phyloP scores from a whole-genome alignment of 2,329 filamentous ascomycete species.

The Penicillium griseofulvum region DNA sequence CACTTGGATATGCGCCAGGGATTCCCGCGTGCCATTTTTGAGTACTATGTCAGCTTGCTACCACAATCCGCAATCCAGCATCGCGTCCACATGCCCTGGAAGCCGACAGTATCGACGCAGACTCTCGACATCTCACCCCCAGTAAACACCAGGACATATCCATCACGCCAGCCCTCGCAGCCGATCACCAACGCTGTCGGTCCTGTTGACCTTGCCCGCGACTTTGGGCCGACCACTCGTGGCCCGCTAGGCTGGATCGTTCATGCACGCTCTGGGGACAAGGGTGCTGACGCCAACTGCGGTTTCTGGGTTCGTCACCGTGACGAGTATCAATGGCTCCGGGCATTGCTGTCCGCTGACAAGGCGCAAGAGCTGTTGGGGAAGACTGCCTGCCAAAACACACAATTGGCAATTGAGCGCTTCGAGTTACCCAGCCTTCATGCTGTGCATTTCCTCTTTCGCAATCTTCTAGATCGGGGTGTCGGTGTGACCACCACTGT shows the following conservation, averaged over 20 bases:
- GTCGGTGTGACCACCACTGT: conserved; percentile 36
- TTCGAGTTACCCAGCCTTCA: conserved; percentile 48
- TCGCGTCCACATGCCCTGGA: conserved; percentile 26
- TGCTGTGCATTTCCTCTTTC: conserved; percentile 41
- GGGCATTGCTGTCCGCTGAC: conserved; percentile 21
- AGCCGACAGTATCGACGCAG: conserved; percentile 24
- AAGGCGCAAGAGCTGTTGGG: conserved; percentile 21
- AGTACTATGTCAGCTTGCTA: conserved; percentile 30
- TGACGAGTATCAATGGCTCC: conserved; percentile 48
- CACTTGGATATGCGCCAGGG: conserved; percentile 35
- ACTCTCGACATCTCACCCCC: conserved; percentile 21
- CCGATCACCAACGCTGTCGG: conserved; percentile 10
- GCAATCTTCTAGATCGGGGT: conserved; percentile 39
- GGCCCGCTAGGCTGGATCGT: conserved; percentile 36
- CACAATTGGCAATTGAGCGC: conserved; percentile 38
- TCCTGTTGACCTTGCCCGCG: conserved; percentile 10
- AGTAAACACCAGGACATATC: conserved; percentile 20
- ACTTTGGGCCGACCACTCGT: conserved; percentile 27
- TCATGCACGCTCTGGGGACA: conserved; percentile 44
- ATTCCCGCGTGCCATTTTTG: conserved; percentile 34
- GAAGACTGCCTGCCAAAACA: conserved; percentile 4
- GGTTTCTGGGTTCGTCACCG: conserved; percentile 46
- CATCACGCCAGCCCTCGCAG: conserved; percentile 22
- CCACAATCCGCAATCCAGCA: conserved; percentile 27
- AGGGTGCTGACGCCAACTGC: conserved; percentile 47